These are phyloP conservation scores for Thraustotheca clavata DNA, from an alignment of 352 stramenopile genomes.

Conservation along the genomic window DNA sequence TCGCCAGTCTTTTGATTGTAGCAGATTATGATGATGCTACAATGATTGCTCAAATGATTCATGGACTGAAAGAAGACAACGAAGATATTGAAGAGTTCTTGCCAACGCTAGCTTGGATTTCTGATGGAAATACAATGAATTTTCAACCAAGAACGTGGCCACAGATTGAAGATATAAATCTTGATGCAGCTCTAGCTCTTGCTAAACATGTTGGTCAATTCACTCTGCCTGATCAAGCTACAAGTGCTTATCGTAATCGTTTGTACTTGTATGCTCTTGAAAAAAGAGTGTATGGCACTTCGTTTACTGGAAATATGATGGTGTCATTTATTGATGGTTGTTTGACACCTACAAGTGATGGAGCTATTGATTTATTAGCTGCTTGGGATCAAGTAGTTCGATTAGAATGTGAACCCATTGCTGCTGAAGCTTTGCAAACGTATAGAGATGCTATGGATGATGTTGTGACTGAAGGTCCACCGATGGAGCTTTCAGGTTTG, in stretches of 20 bases:
- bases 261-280: not conserved
- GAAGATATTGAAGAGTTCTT: not conserved
- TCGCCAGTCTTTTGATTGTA: not conserved
- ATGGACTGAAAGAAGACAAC: not conserved
- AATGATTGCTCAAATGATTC: not conserved
- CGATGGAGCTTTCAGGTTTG: slow-evolving; percentile 55
- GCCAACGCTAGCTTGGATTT: not conserved
- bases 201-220: not conserved
- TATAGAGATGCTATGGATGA: slow-evolving; percentile 68
- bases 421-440: slow-evolving; percentile 51
- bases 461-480: slow-evolving; percentile 37
- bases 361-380: slow-evolving; percentile 41
- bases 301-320: slow-evolving; percentile 52
- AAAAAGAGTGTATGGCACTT: slow-evolving; percentile 38
- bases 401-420: slow-evolving; percentile 36
- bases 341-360: slow-evolving; percentile 27
- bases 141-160: not conserved
- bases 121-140: not conserved
- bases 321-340: slow-evolving; percentile 24
- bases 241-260: not conserved
- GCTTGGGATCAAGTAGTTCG: slow-evolving; percentile 66
- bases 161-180: not conserved
- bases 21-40: not conserved
- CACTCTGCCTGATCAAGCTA: not conserved
- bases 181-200: not conserved